These are phyloP conservation scores for Microbotryum scabiosae DNA, from an alignment of 1,284 basidiomycete species.

Conservation along the genomic window DNA sequence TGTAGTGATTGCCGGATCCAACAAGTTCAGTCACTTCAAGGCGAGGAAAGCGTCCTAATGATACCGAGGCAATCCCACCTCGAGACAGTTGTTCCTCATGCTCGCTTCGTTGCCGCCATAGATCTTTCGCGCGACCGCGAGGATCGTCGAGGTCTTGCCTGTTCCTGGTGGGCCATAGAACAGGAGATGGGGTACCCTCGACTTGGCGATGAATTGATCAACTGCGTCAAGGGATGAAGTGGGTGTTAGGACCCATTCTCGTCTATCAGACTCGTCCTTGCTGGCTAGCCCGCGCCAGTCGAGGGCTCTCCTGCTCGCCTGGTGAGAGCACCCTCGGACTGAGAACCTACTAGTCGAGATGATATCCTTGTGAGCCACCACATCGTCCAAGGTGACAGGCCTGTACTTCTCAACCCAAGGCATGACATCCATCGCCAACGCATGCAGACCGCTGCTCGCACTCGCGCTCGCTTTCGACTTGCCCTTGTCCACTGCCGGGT, in stretches of 20 bases:
- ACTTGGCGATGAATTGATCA: constrained; percentile 92
- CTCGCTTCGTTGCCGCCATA: constrained; percentile 53
- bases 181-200: constrained; percentile 84
- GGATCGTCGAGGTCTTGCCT: constrained; percentile 93
- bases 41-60: background rate
- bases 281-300: too few species aligned
- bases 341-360: constrained; percentile 68
- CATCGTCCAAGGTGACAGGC: constrained; percentile 76
- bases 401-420: constrained; percentile 91
- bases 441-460: too few species aligned
- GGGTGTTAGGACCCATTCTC: background rate
- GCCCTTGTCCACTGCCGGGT: too few species aligned
- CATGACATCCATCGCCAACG: background rate
- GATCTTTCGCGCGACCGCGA: constrained; percentile 90
- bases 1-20: constrained; percentile 33
- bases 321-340: background rate
- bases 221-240: constrained; percentile 48
- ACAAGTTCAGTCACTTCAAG: background rate
- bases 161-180: constrained; percentile 98
- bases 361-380: constrained; percentile 90
- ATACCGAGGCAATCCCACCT: constrained; percentile 50
- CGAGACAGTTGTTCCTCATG: constrained; percentile 77
- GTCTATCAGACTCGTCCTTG: background rate
- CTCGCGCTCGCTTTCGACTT: too few species aligned
- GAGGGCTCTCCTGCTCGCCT: too few species aligned